Evolutionary conservation across 495 filamentous ascomycete species (phyloP), one percentile per base, ranked within the genome.

Genomic region (Poronia punctata): DNA sequence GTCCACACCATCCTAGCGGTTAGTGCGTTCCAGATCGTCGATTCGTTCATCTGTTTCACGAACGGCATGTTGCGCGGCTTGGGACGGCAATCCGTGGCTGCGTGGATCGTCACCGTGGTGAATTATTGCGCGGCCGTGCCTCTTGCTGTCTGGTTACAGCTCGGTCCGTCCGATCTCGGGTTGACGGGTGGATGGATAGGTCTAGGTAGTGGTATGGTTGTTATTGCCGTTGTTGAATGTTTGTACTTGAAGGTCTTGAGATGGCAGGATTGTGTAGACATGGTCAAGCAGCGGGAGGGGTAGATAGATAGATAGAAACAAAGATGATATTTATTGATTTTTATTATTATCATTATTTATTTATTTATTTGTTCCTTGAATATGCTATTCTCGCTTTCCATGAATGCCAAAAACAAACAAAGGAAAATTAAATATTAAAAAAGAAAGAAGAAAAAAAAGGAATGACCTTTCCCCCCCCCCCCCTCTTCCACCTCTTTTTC

Each of bases 41-140:
- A 60, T 34, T 35, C 56, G 6, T 45, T 60, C 39, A 57, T 52
- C 35, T 52, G 50, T 29, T 56, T 14, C 54, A 85, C 76, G 43
- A 84, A 85, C 43, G 84, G 84, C 21, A 66, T 86, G 29, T 64
- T 89, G 14, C 72, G 84, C 17, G 84, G 84, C 10, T 65, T 62
- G 2, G 61, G 84, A 2, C 68, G 79, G 35, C 84, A 89, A 48
- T 78, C 81, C 32, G 64, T 89, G 14, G 84, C 83, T 3, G 82
- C 83, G 4, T 86, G 82, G 52, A 74, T 86, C 12, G 79, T 79
- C 38, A 56, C 86, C 0, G 72, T 79, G 37, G 77, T 78, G 29
- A 88, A 88, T 57, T 89, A 89, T 60, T 66, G 59, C 9, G 69
- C 84, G 29, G 83, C 79, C 3, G 76, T 89, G 56, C 84, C 84